Percentiles rank a stretch among this genome's conserved stretches.
phyloP scores from a whole-genome alignment of 2,329 filamentous ascomycete species.

The Clonostachys rhizophaga region DNA sequence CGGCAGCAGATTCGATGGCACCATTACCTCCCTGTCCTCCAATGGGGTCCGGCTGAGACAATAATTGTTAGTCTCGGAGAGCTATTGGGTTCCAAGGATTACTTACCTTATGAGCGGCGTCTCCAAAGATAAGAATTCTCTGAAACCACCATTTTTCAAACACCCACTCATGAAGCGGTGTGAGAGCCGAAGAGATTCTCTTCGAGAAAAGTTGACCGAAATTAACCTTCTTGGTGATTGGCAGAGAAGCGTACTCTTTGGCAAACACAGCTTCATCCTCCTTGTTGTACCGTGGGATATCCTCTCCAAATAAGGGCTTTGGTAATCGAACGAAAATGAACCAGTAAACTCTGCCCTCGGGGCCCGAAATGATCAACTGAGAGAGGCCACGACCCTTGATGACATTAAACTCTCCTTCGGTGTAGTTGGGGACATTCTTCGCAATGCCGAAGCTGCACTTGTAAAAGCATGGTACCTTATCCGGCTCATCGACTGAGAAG shows the following conservation, averaged over 20 bases:
- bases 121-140: constrained; percentile 21
- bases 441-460: constrained; percentile 30
- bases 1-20: constrained; percentile 10
- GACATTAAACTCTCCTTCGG: not conserved
- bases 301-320: not conserved
- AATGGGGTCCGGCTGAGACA: constrained; percentile 11
- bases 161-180: constrained; percentile 20
- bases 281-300: not conserved
- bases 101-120: constrained; percentile 21
- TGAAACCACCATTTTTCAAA: constrained; percentile 22
- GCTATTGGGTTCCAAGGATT: too few species aligned
- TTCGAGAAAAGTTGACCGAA: constrained; percentile 19
- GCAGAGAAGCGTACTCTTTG: constrained; percentile 9
- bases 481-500: constrained; percentile 12
- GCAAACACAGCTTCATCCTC: constrained; percentile 9
- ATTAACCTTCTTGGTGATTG: constrained; percentile 12
- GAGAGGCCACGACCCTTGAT: not conserved
- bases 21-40: constrained; percentile 15
- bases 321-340: not conserved
- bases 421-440: constrained; percentile 10
- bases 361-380: not conserved
- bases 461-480: constrained; percentile 15
- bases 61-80: not conserved
- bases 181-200: constrained; percentile 16
- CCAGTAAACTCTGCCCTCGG: not conserved